These are phyloP conservation scores for Suhomyces tanzawaensis DNA, from an alignment of 805 yeast species.

Conservation along the genomic window DNA sequence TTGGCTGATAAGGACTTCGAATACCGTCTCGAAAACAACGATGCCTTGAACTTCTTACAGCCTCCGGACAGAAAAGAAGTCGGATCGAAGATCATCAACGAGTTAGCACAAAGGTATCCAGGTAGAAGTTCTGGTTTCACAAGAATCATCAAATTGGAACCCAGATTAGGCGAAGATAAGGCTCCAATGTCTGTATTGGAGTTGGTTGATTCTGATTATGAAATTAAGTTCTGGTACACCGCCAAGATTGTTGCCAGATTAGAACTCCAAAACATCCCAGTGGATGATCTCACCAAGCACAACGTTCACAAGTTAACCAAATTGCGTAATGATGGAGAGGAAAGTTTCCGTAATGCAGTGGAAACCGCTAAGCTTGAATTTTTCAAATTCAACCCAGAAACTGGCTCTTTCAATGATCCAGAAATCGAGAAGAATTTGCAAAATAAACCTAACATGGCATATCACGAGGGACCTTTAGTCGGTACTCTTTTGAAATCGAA, in stretches of 20 bases:
- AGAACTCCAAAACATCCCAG: constrained; percentile 56
- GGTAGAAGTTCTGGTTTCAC: constrained; percentile 79
- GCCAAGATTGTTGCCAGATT: constrained; percentile 86
- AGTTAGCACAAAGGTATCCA: constrained; percentile 61
- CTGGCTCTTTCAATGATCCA: constrained; percentile 22
- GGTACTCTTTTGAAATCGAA: constrained; percentile 30
- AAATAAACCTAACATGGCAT: constrained; percentile 32
- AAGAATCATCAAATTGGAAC: constrained; percentile 78
- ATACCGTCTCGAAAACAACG: constrained; percentile 11
- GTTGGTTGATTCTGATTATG: constrained; percentile 65
- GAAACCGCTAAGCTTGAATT: constrained; percentile 42
- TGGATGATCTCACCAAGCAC: constrained; percentile 49
- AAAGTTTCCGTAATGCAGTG: constrained; percentile 59
- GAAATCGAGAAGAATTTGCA: constrained; percentile 26
- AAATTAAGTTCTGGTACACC: constrained; percentile 69
- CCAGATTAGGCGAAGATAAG: constrained; percentile 76
- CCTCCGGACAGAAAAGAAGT: constrained; percentile 26
- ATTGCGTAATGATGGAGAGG: constrained; percentile 49
- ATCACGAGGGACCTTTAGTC: constrained; percentile 23
- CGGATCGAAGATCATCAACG: constrained; percentile 60
- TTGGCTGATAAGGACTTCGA: constrained; percentile 13
- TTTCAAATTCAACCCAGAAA: constrained; percentile 33
- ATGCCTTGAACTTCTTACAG: constrained; percentile 24
- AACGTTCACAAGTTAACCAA: constrained; percentile 54
- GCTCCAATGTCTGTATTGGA: constrained; percentile 90